Percentiles rank a stretch among this genome's conserved stretches.
Conservation (phyloP, 805 yeast species). For the Wickerhamiella azymoides region DNA sequence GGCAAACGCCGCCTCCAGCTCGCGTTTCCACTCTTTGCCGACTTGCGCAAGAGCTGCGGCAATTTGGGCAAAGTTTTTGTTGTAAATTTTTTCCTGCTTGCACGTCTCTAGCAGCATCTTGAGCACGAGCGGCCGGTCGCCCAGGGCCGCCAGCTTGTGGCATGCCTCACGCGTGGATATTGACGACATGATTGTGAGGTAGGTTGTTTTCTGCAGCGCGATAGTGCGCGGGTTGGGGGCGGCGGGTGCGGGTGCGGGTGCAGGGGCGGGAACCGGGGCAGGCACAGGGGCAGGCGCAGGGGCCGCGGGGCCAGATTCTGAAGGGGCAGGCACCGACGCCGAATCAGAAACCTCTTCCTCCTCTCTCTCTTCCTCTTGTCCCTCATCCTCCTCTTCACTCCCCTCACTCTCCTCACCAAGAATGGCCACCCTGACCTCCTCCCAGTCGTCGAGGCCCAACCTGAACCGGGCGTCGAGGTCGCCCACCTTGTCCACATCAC, state of each 20-base stretch:
- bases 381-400: slow-evolving; percentile 15
- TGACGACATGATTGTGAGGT: slow-evolving; percentile 74
- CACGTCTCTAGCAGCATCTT: slow-evolving; percentile 71
- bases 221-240: slow-evolving; percentile 51
- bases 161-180: slow-evolving; percentile 88
- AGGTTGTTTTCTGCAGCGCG: slow-evolving; percentile 61
- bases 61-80: slow-evolving; percentile 67
- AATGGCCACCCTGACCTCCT: background rate
- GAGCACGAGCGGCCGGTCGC: slow-evolving; percentile 32
- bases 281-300: slow-evolving; percentile 21
- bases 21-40: slow-evolving; percentile 41
- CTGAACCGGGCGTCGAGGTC: slow-evolving; percentile 15
- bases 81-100: slow-evolving; percentile 73
- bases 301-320: too few species aligned
- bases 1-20: slow-evolving; percentile 40
- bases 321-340: background rate
- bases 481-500: background rate
- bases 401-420: slow-evolving; percentile 10
- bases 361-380: slow-evolving; percentile 17
- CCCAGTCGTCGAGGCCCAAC: background rate
- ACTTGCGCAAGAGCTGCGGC: slow-evolving; percentile 45
- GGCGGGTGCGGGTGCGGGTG: slow-evolving; percentile 28
- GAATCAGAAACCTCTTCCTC: slow-evolving; percentile 16
- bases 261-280: background rate
- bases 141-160: slow-evolving; percentile 52